A percentile compares a stretch with the other conserved stretches of the same genome.
Conservation (phyloP, 345 rosid species). For the Citrus inodora region DNA sequence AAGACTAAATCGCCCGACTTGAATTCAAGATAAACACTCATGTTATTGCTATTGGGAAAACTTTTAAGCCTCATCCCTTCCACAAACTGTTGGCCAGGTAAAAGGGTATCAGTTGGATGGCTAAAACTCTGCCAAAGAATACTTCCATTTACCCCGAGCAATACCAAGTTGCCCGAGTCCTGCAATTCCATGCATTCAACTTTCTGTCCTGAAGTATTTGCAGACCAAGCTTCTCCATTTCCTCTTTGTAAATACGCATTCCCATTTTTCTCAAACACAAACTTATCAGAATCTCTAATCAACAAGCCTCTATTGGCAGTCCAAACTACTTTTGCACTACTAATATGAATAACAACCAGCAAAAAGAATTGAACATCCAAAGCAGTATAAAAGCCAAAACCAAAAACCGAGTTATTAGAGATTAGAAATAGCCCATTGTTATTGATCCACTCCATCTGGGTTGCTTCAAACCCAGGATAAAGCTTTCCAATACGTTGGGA, state of each 20-base stretch:
- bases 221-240: slow-evolving; percentile 33
- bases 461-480: slow-evolving; percentile 42
- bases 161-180: slow-evolving; percentile 55
- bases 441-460: slow-evolving; percentile 37
- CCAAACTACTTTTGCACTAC: slow-evolving; percentile 37
- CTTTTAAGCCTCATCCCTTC: slow-evolving; percentile 43
- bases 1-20: slow-evolving; percentile 37
- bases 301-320: slow-evolving; percentile 40
- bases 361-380: slow-evolving; percentile 29
- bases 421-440: slow-evolving; percentile 35
- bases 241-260: slow-evolving; percentile 31
- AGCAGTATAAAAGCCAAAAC: slow-evolving; percentile 36
- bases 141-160: slow-evolving; percentile 26
- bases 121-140: slow-evolving; percentile 54
- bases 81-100: slow-evolving; percentile 34
- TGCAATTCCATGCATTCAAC: slow-evolving; percentile 36
- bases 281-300: slow-evolving; percentile 30
- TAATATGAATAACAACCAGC: slow-evolving; percentile 32
- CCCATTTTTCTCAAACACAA: slow-evolving; percentile 41
- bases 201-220: slow-evolving; percentile 33
- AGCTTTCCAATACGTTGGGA: slow-evolving; percentile 30
- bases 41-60: slow-evolving; percentile 16
- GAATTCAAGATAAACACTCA: slow-evolving; percentile 32
- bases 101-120: slow-evolving; percentile 42
- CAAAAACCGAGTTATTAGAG: slow-evolving; percentile 36